Evolutionary conservation across 305 asterid species (phyloP).

Genomic region (Fraxinus sp.): DNA sequence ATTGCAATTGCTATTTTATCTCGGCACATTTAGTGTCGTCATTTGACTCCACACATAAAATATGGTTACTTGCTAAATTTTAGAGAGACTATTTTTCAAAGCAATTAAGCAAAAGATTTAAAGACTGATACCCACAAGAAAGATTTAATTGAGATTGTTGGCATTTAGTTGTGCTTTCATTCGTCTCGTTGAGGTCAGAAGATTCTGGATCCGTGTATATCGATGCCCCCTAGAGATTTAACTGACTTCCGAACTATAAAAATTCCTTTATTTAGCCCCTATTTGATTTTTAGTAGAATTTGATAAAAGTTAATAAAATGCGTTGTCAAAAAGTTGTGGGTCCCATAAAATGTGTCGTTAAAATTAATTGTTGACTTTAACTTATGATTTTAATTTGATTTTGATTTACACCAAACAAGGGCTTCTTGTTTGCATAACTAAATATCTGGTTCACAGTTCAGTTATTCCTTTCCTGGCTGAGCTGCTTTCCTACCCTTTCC

Average conservation of each 20-base stretch:
- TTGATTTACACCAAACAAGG: not conserved
- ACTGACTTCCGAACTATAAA: not conserved
- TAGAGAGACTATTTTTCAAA: not conserved
- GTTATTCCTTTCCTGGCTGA: not conserved
- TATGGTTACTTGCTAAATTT: not conserved
- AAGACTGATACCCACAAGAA: not conserved
- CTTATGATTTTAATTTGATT: not conserved
- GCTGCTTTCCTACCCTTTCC: not conserved
- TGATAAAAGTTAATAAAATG: too few species aligned
- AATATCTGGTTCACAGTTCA: not conserved
- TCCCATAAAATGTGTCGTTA: not conserved
- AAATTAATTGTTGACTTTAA: too few species aligned
- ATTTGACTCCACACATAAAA: not conserved
- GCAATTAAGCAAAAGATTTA: not conserved
- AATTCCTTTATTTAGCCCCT: not conserved
- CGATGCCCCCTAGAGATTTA: not conserved
- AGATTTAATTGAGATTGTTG: not conserved
- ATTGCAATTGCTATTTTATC: not conserved
- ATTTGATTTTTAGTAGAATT: too few species aligned
- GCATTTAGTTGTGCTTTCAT: not conserved
- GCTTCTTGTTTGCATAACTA: not conserved
- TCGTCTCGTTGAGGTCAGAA: not conserved
- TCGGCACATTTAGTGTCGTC: not conserved
- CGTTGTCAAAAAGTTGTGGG: too few species aligned
- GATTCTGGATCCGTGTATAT: conserved; percentile 4